Evolutionary conservation across 139 green algal species (phyloP), one percentile per base, ranked within the genome.

Genomic region (Coccomyxa sp.): DNA sequence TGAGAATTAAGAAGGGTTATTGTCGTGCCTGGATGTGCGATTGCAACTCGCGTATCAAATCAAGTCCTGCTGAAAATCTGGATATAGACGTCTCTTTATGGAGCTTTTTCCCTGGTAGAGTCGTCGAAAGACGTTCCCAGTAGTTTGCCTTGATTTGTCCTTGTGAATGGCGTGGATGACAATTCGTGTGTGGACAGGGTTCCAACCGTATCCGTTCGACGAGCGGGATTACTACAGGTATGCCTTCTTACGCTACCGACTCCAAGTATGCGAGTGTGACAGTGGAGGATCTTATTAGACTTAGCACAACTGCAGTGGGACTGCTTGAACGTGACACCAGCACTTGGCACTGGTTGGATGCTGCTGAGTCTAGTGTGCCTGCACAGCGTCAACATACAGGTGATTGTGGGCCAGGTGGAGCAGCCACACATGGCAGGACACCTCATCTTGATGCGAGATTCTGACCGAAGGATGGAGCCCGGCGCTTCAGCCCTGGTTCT

Each of bases 221-320:
- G 80, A 80, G 28, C 10, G 3, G 0, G 81, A 85, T 31, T 88
- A 83, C 67, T 82, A 86, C 78, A 68, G 31, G 79, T 82, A 28
- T 13, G 79, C 23, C 45, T 67, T 25, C 45, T 67, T 0, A 17
- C 21, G 0, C 67, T 16, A 51, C 45, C 16, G 38, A 16, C 4
- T 51, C n/a, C 31, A 45, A 17, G 51, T 17, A 67, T 18, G 30
- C 25, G 15, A 31, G 0, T 31, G 31, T 59, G 30, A 60, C 14
- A 21, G 25, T 75, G 10, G 17, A 79, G 38, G 30, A 59, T 30
- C 28, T 77, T 15, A 13, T 27, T 74, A 58, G 25, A 68, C 21
- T 25, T 63, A 30, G 12, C 71, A 21, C 23, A 45, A 11, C 27
- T 21, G 71, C 17, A n/a, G 14, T 45, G 71, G 25, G 27, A 1